Evolutionary conservation across 2,329 filamentous ascomycete genomes (phyloP).

Genomic region (Aspergillus nomiae): DNA sequence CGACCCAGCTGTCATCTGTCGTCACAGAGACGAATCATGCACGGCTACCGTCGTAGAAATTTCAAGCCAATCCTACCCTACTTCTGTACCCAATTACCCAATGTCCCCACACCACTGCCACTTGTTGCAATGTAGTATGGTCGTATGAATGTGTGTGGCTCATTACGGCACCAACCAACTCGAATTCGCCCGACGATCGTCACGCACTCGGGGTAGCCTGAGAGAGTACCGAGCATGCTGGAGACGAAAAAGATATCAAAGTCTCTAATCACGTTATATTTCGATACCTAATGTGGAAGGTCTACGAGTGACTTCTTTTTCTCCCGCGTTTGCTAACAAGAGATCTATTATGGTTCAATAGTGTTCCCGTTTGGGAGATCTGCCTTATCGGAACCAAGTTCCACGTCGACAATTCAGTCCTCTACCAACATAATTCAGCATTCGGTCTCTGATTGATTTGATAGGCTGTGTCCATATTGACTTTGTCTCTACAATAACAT

Average conservation of each 20-base stretch:
- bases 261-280: neutral
- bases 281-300: neutral
- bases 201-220: neutral
- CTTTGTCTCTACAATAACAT: neutral
- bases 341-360: no score
- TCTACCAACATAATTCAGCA: neutral
- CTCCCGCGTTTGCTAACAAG: neutral
- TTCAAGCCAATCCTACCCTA: neutral
- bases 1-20: neutral
- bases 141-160: neutral
- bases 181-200: slow-evolving; percentile 1
- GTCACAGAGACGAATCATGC: neutral
- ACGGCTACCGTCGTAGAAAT: neutral
- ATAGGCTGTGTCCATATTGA: neutral
- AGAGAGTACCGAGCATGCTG: neutral
- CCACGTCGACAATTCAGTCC: no score
- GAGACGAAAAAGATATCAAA: neutral
- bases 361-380: no score
- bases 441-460: neutral
- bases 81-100: neutral
- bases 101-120: neutral
- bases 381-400: no score
- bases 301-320: neutral
- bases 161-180: neutral
- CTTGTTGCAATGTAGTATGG: neutral